Percentiles rank a stretch among this genome's conserved stretches.
Evolutionary conservation across 768 basidiomycete genomes (phyloP).

Genomic region (Pisolithus marmoratus): DNA sequence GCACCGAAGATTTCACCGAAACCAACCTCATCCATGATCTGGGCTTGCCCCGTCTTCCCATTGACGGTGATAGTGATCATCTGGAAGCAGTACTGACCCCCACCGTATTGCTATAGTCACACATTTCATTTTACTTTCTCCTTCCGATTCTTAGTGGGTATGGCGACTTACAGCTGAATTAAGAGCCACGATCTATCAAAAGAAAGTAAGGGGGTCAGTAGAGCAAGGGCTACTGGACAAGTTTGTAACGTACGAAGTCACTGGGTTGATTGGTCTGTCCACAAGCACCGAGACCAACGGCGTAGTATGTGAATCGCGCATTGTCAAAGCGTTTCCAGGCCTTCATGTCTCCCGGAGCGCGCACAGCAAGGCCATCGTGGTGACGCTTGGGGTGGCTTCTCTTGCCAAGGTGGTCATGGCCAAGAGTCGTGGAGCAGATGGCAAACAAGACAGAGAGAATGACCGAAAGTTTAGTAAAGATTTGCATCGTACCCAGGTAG

Average conservation of each 20-base stretch:
- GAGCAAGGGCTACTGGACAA: background rate
- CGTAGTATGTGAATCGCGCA: constrained; percentile 33
- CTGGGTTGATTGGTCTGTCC: constrained; percentile 21
- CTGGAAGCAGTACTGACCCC: constrained; percentile 52
- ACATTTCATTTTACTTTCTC: constrained; percentile 1
- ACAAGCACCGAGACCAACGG: constrained; percentile 41
- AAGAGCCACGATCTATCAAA: constrained; percentile 48
- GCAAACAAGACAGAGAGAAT: constrained; percentile 14
- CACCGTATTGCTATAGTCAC: constrained; percentile 47
- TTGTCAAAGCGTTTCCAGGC: constrained; percentile 17
- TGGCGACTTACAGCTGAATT: constrained; percentile 20
- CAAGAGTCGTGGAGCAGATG: constrained; percentile 13
- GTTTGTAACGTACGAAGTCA: constrained; percentile 30
- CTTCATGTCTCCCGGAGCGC: constrained; percentile 19
- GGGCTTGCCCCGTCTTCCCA: constrained; percentile 54
- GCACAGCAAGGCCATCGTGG: constrained; percentile 14
- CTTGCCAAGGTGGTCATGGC: constrained; percentile 15
- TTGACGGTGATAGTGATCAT: constrained; percentile 54
- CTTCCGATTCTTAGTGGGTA: background rate
- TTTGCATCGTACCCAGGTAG: constrained; percentile 15
- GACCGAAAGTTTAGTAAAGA: constrained; percentile 16
- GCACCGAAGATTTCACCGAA: background rate
- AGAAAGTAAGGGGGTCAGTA: constrained; percentile 3
- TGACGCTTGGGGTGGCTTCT: constrained; percentile 20
- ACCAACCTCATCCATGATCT: constrained; percentile 55